These are phyloP conservation scores for Dipodascopsis uninucleata DNA, from an alignment of 805 yeast species.

Conservation along the genomic window DNA sequence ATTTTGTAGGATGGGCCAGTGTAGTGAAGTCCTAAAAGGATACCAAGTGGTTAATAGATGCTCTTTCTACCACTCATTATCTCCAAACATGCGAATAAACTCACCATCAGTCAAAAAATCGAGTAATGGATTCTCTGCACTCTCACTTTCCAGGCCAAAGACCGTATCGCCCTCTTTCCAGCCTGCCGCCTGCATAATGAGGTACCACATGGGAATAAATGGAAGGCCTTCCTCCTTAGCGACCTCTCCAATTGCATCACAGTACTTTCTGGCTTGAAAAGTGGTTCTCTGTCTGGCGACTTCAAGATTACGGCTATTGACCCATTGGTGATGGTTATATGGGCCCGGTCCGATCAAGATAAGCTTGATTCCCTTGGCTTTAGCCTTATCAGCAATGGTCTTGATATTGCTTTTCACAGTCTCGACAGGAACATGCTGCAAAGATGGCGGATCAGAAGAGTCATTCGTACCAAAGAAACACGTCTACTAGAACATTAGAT, in stretches of 20 bases:
- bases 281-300: slow-evolving; percentile 39
- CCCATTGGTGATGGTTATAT: slow-evolving; percentile 20
- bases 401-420: slow-evolving; percentile 49
- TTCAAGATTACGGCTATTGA: slow-evolving; percentile 7
- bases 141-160: slow-evolving; percentile 11
- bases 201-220: slow-evolving; percentile 52
- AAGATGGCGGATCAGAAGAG: slow-evolving; percentile 40
- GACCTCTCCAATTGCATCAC: slow-evolving; percentile 47
- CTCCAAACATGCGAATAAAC: neutral
- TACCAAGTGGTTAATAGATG: neutral
- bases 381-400: slow-evolving; percentile 45
- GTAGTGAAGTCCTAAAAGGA: slow-evolving; percentile 53
- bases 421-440: slow-evolving; percentile 50
- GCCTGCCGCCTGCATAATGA: slow-evolving; percentile 42
- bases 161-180: slow-evolving; percentile 38
- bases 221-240: slow-evolving; percentile 51
- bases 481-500: slow-evolving; percentile 38
- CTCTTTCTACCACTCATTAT: neutral
- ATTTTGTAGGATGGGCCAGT: slow-evolving; percentile 52
- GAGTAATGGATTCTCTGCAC: slow-evolving; percentile 6
- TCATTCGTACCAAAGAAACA: slow-evolving; percentile 85
- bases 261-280: slow-evolving; percentile 47
- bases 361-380: slow-evolving; percentile 18
- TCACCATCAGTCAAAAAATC: slow-evolving; percentile 19
- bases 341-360: slow-evolving; percentile 24